phyloP scores from a whole-genome alignment of 805 yeast species.

The Saccharomyces kudriavzevii region DNA sequence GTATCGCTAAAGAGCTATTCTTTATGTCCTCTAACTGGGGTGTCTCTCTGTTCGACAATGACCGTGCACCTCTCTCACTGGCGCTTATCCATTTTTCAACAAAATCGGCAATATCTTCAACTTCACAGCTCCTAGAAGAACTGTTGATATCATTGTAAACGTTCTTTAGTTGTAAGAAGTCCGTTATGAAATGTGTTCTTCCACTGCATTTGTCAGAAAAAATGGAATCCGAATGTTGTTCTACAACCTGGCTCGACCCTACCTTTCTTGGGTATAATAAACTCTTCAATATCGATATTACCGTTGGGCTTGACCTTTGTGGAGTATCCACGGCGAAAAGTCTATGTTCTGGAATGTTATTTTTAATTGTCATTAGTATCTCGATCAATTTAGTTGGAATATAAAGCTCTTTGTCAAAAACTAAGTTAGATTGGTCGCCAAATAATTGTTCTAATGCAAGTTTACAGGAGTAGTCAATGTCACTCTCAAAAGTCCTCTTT shows the following conservation, averaged over 20 bases:
- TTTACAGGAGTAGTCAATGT: slow-evolving; percentile 22
- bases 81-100: slow-evolving; percentile 17
- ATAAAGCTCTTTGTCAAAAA: slow-evolving; percentile 5
- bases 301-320: slow-evolving; percentile 11
- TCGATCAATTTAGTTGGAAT: slow-evolving; percentile 26
- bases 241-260: slow-evolving; percentile 4
- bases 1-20: slow-evolving; percentile 4
- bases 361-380: slow-evolving; percentile 17
- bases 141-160: slow-evolving; percentile 16
- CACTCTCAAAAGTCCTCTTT: slow-evolving; percentile 7
- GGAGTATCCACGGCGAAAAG: slow-evolving; percentile 23
- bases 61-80: background rate
- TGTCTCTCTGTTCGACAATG: slow-evolving; percentile 9
- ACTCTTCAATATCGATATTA: slow-evolving; percentile 6
- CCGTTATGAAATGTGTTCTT: slow-evolving; percentile 2
- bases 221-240: slow-evolving; percentile 5
- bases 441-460: slow-evolving; percentile 9
- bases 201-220: background rate
- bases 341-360: slow-evolving; percentile 21
- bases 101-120: slow-evolving; percentile 17
- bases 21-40: slow-evolving; percentile 1
- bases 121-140: slow-evolving; percentile 10
- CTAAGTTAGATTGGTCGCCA: background rate
- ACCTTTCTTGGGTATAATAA: background rate
- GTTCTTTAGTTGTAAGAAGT: slow-evolving; percentile 14